Evolutionary conservation across 202 grass and related monocot genomes (phyloP).

Genomic region (Setaria viridis): DNA sequence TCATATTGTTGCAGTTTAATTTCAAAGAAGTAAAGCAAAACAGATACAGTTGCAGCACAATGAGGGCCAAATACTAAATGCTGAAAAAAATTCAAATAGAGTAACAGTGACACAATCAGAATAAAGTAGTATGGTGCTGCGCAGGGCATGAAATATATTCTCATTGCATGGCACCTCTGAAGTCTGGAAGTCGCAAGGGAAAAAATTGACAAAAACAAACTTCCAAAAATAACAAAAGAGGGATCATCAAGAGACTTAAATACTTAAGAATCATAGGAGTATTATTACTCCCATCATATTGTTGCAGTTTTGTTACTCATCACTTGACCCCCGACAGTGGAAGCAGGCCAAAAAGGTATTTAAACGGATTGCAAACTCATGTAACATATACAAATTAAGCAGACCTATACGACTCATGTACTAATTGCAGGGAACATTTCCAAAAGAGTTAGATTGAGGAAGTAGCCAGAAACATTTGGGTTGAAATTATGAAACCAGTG

Average conservation of each 20-base stretch:
- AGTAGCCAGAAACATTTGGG: not conserved
- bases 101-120: not conserved
- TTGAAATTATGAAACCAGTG: not conserved
- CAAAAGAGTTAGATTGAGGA: not conserved
- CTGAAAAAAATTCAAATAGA: not conserved
- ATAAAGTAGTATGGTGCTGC: not conserved
- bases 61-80: not conserved
- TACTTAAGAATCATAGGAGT: constrained; percentile 26
- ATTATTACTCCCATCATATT: constrained; percentile 47
- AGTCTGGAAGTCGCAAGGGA: too few relatives aligned
- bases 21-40: too few relatives aligned
- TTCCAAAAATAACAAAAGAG: not conserved
- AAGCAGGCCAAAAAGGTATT: not conserved
- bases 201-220: too few relatives aligned
- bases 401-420: not conserved
- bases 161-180: too few relatives aligned
- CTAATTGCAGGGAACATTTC: too few relatives aligned
- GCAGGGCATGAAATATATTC: too few relatives aligned
- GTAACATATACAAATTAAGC: not conserved
- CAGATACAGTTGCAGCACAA: not conserved
- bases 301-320: constrained; percentile 51
- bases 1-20: too few relatives aligned
- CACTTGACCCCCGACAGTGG: not conserved
- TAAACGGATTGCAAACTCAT: not conserved
- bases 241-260: constrained; percentile 48